Percentiles rank a stretch among this genome's conserved stretches.
Conservation (phyloP, 164 flowering plant species). For the Tetracentron sinense region DNA sequence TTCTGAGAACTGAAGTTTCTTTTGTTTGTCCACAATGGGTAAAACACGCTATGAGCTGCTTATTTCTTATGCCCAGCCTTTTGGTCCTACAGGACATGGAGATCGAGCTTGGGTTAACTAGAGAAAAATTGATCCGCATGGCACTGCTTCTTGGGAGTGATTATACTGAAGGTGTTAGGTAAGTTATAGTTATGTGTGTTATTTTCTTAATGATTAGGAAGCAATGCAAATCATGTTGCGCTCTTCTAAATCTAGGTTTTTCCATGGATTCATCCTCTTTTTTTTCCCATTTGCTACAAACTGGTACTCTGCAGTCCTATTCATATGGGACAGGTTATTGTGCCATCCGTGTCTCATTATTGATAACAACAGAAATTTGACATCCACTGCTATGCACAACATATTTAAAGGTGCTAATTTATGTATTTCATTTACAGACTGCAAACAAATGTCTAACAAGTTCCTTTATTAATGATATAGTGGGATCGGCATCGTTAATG, state of each 20-base stretch:
- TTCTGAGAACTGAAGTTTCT: not conserved
- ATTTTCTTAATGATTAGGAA: conserved; percentile 4
- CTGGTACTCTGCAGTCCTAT: not conserved
- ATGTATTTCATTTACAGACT: not conserved
- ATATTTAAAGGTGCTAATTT: not conserved
- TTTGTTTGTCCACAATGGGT: not conserved
- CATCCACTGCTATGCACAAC: not conserved
- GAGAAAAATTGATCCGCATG: conserved; percentile 80
- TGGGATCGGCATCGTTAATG: conserved; percentile 92
- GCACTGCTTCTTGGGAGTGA: conserved; percentile 97
- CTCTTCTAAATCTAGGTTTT: too few species aligned
- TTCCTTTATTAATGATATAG: conserved; percentile 14
- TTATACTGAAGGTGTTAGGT: conserved; percentile 98
- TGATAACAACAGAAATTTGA: not conserved
- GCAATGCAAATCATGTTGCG: not conserved
- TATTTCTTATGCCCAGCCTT: not conserved
- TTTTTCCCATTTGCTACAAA: not conserved
- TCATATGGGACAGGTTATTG: not conserved
- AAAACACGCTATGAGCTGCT: not conserved
- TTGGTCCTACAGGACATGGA: conserved; percentile 70
- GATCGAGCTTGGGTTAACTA: conserved; percentile 74
- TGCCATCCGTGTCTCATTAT: not conserved
- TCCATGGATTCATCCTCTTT: not conserved
- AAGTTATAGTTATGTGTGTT: conserved; percentile 10
- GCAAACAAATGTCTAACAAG: not conserved